Base-by-base conservation (phyloP, 805 yeast genomes). In the Candida loeiensis region DNA sequence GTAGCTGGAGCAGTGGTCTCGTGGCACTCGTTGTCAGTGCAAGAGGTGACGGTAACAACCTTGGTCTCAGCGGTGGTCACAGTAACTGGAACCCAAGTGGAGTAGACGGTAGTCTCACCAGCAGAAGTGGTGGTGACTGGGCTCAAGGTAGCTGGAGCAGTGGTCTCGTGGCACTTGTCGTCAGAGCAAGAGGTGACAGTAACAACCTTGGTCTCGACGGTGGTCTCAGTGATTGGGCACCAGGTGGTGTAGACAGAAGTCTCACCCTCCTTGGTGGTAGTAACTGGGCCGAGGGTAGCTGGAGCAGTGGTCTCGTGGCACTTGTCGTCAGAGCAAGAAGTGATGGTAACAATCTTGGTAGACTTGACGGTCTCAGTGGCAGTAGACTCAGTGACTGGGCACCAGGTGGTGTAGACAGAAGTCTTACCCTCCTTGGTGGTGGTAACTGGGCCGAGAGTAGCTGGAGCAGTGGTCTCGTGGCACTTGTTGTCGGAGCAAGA, bases 341-440 rank as follows among this genome's bases (percentile, higher is more conserved):
- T 65, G 49, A 66, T 55, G 41, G 73, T 66, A 36, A 61, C 61
- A 27, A 57, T 55, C 36, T 60, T 59, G 43, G 70, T 58, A 37
- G 46, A 49, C 39, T 58, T 55, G 13, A 47, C 45, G 31, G 48
- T 36, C 28, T 19, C 45, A n/a, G 59, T 50, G 14, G 47, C 51
- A 21, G 49, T 28, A 54, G 67, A 51, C 15, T 39, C 36, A 32
- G 57, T 45, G 15, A 49, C 34, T 40, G 67, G 67, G 47, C 68
- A 61, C 56, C 56, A 62, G 18, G 74, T 67, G 43, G 75, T 64
- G 58, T 62, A 74, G 27, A 62, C 57, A 17, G 71, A 65, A 36
- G 46, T 56, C 16, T 53, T 52, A 20, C 66, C 73, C 39, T 58
- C 47, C 20, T 58, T 56, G 25, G 66, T 59, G 30, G 61, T 47